phyloP scores from a whole-genome alignment of 1,139 yeast species.

The Trichomonascaceae sp. region DNA sequence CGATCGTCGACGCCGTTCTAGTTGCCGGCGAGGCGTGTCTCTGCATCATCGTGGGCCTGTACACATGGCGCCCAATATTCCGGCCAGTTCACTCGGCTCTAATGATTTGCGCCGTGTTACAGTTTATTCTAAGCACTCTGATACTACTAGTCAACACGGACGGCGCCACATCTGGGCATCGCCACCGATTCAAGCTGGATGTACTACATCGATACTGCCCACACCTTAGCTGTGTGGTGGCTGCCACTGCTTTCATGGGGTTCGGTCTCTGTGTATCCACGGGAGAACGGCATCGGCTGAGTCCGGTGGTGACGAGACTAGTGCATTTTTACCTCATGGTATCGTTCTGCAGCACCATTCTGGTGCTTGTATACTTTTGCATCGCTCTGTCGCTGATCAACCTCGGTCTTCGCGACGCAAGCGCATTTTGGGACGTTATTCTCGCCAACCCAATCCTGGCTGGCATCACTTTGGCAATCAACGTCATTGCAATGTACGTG shows the following conservation, averaged over 20 bases:
- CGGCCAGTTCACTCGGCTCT: conserved; percentile 17
- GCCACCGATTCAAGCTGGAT: conserved; percentile 1
- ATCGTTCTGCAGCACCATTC: conserved; percentile 7
- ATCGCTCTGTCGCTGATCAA: conserved; percentile 10
- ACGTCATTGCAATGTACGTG: conserved; percentile 13
- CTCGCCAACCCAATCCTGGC: conserved; percentile 19
- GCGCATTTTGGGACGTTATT: conserved; percentile 3
- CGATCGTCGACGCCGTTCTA: conserved; percentile 8
- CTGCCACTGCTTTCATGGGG: conserved; percentile 16
- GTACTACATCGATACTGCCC: conserved; percentile 10
- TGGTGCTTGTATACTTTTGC: conserved; percentile 14
- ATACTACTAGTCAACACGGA: conserved; percentile 9
- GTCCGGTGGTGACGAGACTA: conserved; percentile 12
- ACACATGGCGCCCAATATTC: conserved; percentile 14
- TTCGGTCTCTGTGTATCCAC: conserved; percentile 13
- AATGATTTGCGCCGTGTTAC: conserved; percentile 14
- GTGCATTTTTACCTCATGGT: conserved; percentile 14
- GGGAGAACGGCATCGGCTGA: conserved; percentile 17
- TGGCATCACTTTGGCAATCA: conserved; percentile 12
- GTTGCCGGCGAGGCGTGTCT: conserved; percentile 9
- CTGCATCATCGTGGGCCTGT: conserved; percentile 9
- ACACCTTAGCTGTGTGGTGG: conserved; percentile 12
- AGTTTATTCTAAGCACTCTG: conserved; percentile 13
- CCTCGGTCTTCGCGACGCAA: background rate
- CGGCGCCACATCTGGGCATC: background rate